Conservation (phyloP, 768 basidiomycete species). For the Mycena haematopus region DNA sequence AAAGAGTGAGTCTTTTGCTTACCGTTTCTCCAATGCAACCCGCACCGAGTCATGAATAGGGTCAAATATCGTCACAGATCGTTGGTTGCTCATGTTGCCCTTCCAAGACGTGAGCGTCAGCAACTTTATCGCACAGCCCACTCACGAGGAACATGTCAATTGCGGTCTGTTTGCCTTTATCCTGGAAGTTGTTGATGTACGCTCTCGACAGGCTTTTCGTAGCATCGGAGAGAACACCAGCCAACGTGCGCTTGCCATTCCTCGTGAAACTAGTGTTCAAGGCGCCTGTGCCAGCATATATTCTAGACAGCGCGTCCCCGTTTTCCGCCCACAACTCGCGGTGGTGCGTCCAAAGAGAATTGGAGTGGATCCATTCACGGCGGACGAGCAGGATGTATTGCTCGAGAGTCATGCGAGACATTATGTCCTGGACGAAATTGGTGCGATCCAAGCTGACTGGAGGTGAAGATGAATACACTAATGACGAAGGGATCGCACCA, state of each 20-base stretch:
- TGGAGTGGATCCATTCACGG: constrained; percentile 75
- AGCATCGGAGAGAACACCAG: constrained; percentile 91
- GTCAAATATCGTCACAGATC: constrained; percentile 89
- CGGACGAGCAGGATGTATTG: constrained; percentile 82
- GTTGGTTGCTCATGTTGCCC: constrained; percentile 93
- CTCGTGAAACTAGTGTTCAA: constrained; percentile 96
- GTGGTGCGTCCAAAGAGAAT: constrained; percentile 82
- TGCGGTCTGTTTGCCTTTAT: constrained; percentile 90
- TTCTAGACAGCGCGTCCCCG: constrained; percentile 89
- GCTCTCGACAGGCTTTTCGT: constrained; percentile 96
- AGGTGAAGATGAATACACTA: neutral
- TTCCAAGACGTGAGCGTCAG: constrained; percentile 40
- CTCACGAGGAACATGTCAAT: constrained; percentile 95
- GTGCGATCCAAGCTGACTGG: constrained; percentile 86
- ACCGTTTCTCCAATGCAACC: constrained; percentile 74
- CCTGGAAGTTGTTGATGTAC: constrained; percentile 98
- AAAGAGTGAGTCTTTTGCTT: neutral
- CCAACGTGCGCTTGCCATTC: constrained; percentile 92
- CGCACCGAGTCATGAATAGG: constrained; percentile 91
- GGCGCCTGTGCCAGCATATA: constrained; percentile 93
- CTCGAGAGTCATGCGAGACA: constrained; percentile 82
- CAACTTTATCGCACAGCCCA: constrained; percentile 13
- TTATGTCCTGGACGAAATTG: constrained; percentile 95
- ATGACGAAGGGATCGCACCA: constrained; percentile 60
- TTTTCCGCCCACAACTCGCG: constrained; percentile 98